A percentile compares a stretch with the other conserved stretches of the same genome.
phyloP scores from a whole-genome alignment of 257 asterid species.

The Nicotiana attenuata region DNA sequence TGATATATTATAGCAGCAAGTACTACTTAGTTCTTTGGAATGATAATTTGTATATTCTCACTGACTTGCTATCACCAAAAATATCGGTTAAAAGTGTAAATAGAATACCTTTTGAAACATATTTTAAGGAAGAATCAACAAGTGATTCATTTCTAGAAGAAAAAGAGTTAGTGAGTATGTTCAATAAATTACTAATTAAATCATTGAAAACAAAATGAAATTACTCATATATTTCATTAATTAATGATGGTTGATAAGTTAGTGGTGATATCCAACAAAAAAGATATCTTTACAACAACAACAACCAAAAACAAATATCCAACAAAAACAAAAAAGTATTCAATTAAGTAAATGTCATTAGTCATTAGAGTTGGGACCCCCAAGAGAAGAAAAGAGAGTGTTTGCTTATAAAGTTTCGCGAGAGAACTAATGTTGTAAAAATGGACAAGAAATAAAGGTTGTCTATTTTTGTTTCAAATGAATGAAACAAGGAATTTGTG shows the following conservation, averaged over 20 bases:
- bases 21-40: neutral
- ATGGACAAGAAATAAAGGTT: neutral
- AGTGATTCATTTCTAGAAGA: neutral
- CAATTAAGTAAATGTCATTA: neutral
- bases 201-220: neutral
- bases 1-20: neutral
- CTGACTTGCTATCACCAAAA: neutral
- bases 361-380: neutral
- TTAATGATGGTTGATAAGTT: neutral
- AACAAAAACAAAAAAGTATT: neutral
- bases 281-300: no score
- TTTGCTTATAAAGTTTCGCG: neutral
- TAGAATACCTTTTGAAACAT: neutral
- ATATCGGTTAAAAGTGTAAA: neutral
- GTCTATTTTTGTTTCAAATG: neutral
- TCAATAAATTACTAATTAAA: neutral
- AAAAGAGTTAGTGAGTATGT: neutral
- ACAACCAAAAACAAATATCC: neutral
- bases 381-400: neutral
- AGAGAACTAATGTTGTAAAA: neutral
- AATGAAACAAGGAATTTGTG: neutral
- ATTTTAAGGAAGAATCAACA: neutral
- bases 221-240: neutral
- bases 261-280: neutral
- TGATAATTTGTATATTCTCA: neutral